Evolutionary conservation across 257 asterid genomes (phyloP).

Genomic region (Lavandula angustifolia): DNA sequence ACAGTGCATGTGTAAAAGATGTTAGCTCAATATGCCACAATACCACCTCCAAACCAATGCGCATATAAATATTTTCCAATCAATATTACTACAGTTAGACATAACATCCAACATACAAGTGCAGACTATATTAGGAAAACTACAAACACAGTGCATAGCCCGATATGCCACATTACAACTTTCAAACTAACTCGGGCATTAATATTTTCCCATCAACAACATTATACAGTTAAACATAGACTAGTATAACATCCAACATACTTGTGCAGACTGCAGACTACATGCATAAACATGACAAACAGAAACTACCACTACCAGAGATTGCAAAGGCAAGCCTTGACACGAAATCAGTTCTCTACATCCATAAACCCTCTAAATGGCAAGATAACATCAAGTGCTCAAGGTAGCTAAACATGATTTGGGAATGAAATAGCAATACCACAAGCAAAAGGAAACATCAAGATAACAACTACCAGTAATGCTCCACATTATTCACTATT

Average conservation of each 20-base stretch:
- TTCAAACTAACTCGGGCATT: not conserved
- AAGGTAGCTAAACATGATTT: not conserved
- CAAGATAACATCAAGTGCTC: no score
- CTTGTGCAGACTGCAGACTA: not conserved
- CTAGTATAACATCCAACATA: conserved; percentile 38
- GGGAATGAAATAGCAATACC: conserved; percentile 7
- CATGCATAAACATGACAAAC: not conserved
- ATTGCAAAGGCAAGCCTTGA: not conserved
- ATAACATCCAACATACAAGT: no score
- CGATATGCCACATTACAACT: no score
- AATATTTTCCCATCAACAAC: not conserved
- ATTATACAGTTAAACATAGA: no score
- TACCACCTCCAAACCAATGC: no score
- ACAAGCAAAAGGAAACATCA: conserved; percentile 7
- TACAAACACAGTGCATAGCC: no score
- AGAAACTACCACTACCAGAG: not conserved
- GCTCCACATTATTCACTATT: not conserved
- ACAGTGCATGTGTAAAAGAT: no score
- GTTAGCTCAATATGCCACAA: no score
- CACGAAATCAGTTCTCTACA: not conserved
- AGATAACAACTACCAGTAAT: not conserved
- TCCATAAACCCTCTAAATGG: conserved; percentile 1
- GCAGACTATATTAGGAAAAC: no score
- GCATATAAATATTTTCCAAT: no score
- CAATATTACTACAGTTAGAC: no score